Base-by-base conservation (phyloP, 495 filamentous ascomycete species). In the Talaromyces nanjingensis region DNA sequence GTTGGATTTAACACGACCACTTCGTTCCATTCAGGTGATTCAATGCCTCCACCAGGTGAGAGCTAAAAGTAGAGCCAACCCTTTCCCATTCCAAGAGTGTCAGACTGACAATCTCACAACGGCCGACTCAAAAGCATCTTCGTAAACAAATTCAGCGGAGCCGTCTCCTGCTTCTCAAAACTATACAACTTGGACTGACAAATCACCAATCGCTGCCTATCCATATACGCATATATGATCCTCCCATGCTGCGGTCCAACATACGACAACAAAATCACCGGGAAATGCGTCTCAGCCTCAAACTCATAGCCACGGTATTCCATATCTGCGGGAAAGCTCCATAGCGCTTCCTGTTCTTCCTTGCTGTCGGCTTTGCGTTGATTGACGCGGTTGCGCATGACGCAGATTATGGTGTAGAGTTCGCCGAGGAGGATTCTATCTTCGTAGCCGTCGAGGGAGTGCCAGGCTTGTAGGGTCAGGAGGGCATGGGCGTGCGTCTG, bases 81-180 rank as follows among this genome's bases (percentile, higher is more conserved):
- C 29, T 31, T 31, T 7, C 9, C 9, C 9, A 37, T 37, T 12
- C 33, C 33, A 9, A 37, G 2, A 37, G 1, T 8, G 8, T 12
- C 33, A 12, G 33, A 37, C 33, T 11, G 2, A 37, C 4, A 18
- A 18, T 45, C 14, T 6, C 4, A 18, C 39, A 45, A 18, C 39
- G 39, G 39, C 0, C 39, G 39, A 45, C 39, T 45, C 39, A 45
- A 18, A 45, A 45, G 87, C 87, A 75, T 92, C 89, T 45, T 89
- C 79, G 72, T 89, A 92, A 65, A 65, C 12, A 61, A 37, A 14
- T 65, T 39, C 14, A 65, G 14, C 24, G 64, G 64, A 47, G 64
- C 64, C n/a, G 42, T 65, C 34, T 61, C 64, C 45, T 65, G 29
- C 31, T 34, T 34, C 64, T 55, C 63, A 65, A 65, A 65, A 33